phyloP scores from a whole-genome alignment of 2,329 filamentous ascomycete species.

The Penicillium olsonii region DNA sequence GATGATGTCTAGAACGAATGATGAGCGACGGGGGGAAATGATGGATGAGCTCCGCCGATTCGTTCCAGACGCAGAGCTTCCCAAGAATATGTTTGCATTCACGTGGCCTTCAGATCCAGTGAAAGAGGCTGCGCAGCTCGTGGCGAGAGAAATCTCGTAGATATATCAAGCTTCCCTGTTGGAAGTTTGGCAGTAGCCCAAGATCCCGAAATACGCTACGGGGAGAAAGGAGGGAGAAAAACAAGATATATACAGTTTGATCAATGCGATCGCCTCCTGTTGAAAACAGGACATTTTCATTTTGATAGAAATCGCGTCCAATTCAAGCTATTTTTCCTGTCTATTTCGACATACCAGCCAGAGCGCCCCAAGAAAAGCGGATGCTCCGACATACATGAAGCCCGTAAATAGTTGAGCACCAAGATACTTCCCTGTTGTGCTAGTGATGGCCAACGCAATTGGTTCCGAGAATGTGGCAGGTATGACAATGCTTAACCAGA shows the following conservation, averaged over 20 bases:
- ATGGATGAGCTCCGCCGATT: slow-evolving; percentile 11
- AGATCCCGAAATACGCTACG: no score
- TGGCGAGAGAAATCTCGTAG: neutral
- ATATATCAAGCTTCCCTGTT: no score
- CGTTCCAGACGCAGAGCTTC: neutral
- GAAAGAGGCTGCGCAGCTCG: neutral
- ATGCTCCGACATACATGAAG: neutral
- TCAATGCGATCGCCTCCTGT: no score
- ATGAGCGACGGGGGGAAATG: slow-evolving; percentile 15
- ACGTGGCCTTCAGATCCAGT: neutral
- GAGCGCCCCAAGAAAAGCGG: neutral
- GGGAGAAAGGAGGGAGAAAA: no score
- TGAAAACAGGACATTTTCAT: no score
- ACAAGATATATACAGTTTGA: no score
- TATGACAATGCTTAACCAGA: slow-evolving; percentile 57
- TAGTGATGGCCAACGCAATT: slow-evolving; percentile 55
- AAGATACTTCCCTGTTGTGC: slow-evolving; percentile 32
- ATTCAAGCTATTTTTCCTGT: neutral
- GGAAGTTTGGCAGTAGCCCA: no score
- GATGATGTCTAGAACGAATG: slow-evolving; percentile 20
- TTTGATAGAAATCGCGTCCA: no score
- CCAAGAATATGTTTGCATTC: neutral
- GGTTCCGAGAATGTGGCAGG: slow-evolving; percentile 42
- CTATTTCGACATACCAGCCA: neutral
- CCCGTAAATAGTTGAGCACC: neutral